Conservation (phyloP, 345 rosid genomes). For the Gossypium thurberi region DNA sequence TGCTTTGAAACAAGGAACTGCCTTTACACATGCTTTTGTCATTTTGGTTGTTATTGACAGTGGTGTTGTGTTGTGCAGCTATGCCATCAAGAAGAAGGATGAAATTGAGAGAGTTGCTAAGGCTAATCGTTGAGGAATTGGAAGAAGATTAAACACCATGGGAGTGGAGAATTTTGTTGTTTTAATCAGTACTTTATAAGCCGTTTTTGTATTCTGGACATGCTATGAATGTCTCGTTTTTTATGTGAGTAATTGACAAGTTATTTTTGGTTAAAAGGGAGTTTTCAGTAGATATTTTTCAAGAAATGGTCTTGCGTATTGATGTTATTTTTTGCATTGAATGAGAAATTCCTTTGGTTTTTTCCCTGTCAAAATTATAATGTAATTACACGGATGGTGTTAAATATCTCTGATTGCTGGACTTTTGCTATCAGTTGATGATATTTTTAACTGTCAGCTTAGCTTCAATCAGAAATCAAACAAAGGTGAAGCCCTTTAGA, state of each 20-base stretch:
- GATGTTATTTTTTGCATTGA: background rate
- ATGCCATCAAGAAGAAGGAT: constrained; percentile 96
- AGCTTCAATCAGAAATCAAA: too few species aligned
- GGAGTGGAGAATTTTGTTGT: constrained; percentile 10
- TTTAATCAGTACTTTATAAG: background rate
- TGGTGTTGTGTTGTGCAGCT: constrained; percentile 23
- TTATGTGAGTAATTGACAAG: background rate
- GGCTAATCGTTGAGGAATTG: constrained; percentile 77
- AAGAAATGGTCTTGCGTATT: background rate
- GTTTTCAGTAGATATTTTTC: background rate
- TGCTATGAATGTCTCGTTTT: background rate
- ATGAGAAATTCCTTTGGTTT: background rate
- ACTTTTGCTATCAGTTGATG: too few species aligned
- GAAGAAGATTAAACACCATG: background rate
- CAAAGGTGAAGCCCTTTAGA: too few species aligned
- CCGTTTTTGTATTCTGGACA: background rate
- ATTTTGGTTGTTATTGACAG: background rate
- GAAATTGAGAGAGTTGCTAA: constrained; percentile 98
- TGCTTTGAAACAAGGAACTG: background rate
- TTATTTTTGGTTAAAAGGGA: background rate
- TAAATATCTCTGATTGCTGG: too few species aligned
- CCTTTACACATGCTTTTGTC: background rate
- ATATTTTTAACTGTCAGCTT: too few species aligned
- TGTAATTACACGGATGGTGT: too few species aligned
- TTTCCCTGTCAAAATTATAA: too few species aligned